Base-by-base conservation (phyloP, 495 filamentous ascomycete genomes). In the Aspergillus saccharolyticus region DNA sequence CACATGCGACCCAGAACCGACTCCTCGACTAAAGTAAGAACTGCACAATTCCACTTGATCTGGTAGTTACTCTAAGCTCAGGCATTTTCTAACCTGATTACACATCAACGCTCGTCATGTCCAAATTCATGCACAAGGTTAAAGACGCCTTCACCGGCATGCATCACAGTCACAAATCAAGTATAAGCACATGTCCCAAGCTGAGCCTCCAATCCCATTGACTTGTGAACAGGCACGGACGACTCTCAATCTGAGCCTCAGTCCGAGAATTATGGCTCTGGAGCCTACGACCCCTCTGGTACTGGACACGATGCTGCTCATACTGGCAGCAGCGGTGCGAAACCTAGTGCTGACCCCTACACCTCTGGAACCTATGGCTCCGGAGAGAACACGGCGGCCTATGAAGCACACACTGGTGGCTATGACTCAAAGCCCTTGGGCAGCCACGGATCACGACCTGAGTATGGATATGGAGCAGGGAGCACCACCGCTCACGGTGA, bases 121-220 rank as follows among this genome's bases (percentile, higher is more conserved):
- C 85, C 21, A 69, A 75, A 57, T 70, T 90, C 58, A 68, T 89
- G 63, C 80, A 90, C 77, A 91, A 90, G 65, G 78, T 89, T 71
- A 90, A 89, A 74, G 83, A 89, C 39, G 84, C 80, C 65, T 59
- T 91, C 55, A 74, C 79, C 53, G 61, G 72, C 45, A 63, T 67
- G 52, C 63, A 68, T 17, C 21, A 55, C 63, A 63, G 59, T 28
- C 59, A 52, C 25, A 61, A 58, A 15, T 60, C 63, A 20, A 60
- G 54, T 61, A 54, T 30, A 43, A 10, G n/a, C 45, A 39, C 21
- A 5, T n/a, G 18, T 30, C 5, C 16, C 15, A 44, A 17, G 18
- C 20, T 28, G 14, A 18, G 12, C 16, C n/a, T 21, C 28, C 4
- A 54, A 10, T 18, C 19, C 6, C 5, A 24, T 42, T 57, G 20